These are phyloP conservation scores for Termitomyces sp. DNA, from an alignment of 768 basidiomycete species.

Conservation along the genomic window DNA sequence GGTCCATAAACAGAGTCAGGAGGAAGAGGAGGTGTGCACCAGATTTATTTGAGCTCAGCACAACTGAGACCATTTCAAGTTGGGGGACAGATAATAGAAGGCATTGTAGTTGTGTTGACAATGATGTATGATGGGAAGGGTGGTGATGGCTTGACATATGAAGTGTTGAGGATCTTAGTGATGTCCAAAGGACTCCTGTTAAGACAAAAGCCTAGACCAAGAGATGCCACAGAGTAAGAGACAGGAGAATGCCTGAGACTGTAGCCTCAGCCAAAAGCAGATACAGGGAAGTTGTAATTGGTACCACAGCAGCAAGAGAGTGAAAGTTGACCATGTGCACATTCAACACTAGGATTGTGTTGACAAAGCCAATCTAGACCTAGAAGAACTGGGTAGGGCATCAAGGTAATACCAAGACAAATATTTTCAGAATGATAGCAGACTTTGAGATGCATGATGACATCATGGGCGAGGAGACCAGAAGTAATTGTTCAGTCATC, in stretches of 20 bases:
- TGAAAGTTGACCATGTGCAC: slow-evolving; percentile 19
- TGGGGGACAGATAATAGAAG: slow-evolving; percentile 1
- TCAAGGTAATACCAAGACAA: slow-evolving; percentile 24
- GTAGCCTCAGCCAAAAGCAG: slow-evolving; percentile 19
- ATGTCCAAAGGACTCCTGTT: slow-evolving; percentile 21
- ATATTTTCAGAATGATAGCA: slow-evolving; percentile 24
- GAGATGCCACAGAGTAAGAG: slow-evolving; percentile 9
- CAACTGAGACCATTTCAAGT: slow-evolving; percentile 8
- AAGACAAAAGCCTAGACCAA: no score
- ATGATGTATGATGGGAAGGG: slow-evolving; percentile 3
- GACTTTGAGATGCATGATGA: slow-evolving; percentile 23
- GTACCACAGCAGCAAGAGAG: slow-evolving; percentile 22
- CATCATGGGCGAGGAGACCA: slow-evolving; percentile 34
- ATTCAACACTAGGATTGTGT: slow-evolving; percentile 32
- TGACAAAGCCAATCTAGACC: slow-evolving; percentile 31
- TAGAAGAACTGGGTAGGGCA: slow-evolving; percentile 30
- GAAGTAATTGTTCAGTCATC: slow-evolving; percentile 31
- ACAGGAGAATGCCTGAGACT: slow-evolving; percentile 4
- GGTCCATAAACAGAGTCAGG: slow-evolving; percentile 12
- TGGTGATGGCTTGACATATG: neutral
- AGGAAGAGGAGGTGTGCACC: slow-evolving; percentile 3
- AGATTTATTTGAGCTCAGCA: slow-evolving; percentile 11
- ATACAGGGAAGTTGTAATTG: no score
- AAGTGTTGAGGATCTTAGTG: slow-evolving; percentile 1
- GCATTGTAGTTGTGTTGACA: neutral